Evolutionary conservation across 2,329 filamentous ascomycete genomes (phyloP).

Genomic region (Fusarium lateritium): DNA sequence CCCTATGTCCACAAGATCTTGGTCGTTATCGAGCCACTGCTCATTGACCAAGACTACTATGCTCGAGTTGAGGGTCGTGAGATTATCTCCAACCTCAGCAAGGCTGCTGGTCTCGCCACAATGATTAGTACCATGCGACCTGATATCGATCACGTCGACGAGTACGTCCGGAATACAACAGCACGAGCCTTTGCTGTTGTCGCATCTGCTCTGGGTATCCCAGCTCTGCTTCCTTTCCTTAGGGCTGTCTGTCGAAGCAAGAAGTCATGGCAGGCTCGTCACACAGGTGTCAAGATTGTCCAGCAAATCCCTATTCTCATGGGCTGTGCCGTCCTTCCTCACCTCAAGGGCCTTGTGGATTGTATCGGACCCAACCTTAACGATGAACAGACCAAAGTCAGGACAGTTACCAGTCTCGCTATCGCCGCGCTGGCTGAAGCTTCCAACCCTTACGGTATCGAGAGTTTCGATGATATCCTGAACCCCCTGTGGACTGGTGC

Average conservation of each 20-base stretch:
- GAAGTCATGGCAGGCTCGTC: slow-evolving; percentile 98
- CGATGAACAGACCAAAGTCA: slow-evolving; percentile 97
- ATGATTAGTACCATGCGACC: slow-evolving; percentile 99
- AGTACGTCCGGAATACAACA: slow-evolving; percentile 98
- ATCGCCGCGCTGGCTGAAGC: slow-evolving; percentile 96
- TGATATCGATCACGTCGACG: slow-evolving; percentile 98
- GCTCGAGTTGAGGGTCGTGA: slow-evolving; percentile 97
- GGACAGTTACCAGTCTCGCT: slow-evolving; percentile 94
- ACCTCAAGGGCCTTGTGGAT: slow-evolving; percentile 95
- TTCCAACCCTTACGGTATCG: slow-evolving; percentile 98
- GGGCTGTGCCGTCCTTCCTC: slow-evolving; percentile 96
- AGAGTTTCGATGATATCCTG: slow-evolving; percentile 97
- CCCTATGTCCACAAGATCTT: slow-evolving; percentile 99
- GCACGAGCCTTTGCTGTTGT: slow-evolving; percentile 97
- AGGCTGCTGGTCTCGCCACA: slow-evolving; percentile 94
- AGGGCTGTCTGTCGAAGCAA: slow-evolving; percentile 97
- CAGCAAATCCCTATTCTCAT: slow-evolving; percentile 99
- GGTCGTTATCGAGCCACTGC: slow-evolving; percentile 97
- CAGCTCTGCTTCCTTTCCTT: slow-evolving; percentile 93
- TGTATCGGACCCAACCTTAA: slow-evolving; percentile 97
- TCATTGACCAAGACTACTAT: slow-evolving; percentile 99
- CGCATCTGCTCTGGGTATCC: slow-evolving; percentile 94
- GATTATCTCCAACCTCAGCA: slow-evolving; percentile 98
- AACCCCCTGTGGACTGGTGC: slow-evolving; percentile 98
- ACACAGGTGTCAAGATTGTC: slow-evolving; percentile 99